phyloP scores from a whole-genome alignment of 192 early-diverging fungal genomes.

The Entomortierella chlamydospora region DNA sequence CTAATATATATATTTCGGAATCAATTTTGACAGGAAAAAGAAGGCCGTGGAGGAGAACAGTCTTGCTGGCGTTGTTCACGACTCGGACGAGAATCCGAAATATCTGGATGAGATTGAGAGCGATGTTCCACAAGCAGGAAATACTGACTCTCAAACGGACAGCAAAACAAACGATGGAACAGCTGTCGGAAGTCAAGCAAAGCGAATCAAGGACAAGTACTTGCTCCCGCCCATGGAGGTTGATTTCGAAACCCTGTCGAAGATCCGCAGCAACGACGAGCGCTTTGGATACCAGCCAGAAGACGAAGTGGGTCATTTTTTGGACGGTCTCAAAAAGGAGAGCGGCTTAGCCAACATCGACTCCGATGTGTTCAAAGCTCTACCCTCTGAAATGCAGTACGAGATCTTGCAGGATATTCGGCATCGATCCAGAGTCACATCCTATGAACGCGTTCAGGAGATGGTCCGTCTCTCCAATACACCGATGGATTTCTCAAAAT shows the following conservation, averaged over 20 bases:
- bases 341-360: conserved; percentile 77
- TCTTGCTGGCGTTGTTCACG: conserved; percentile 16
- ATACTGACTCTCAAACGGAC: neutral
- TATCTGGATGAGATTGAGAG: conserved; percentile 15
- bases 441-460: conserved; percentile 73
- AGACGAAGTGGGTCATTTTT: conserved; percentile 27
- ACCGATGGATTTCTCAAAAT: conserved; percentile 88
- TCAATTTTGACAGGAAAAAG: conserved; percentile 26
- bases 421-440: conserved; percentile 80
- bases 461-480: conserved; percentile 78
- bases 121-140: neutral
- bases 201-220: conserved; percentile 63
- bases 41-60: conserved; percentile 52
- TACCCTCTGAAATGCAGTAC: conserved; percentile 89
- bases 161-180: neutral
- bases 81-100: conserved; percentile 20
- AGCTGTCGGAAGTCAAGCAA: conserved; percentile 32
- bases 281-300: conserved; percentile 33
- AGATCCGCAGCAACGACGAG: conserved; percentile 52
- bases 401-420: conserved; percentile 94
- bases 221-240: conserved; percentile 62
- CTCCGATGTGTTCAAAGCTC: conserved; percentile 76
- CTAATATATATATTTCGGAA: neutral
- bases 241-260: conserved; percentile 47
- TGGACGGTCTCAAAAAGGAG: conserved; percentile 45